Conservation (phyloP, 148 eudicot species). For the Euryodendron excelsum region DNA sequence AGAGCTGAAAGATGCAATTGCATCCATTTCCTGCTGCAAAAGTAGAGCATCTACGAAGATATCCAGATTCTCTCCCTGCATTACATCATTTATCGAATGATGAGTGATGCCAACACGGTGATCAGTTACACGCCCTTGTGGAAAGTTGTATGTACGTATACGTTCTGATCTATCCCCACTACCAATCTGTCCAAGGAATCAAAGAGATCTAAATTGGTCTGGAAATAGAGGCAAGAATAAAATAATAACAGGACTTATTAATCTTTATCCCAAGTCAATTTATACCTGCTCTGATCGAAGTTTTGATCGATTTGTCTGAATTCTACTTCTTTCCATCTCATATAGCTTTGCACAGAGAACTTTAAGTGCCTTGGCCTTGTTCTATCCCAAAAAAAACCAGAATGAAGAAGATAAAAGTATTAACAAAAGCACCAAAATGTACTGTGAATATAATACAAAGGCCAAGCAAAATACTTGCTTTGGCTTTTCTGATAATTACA, state of each 20-base stretch:
- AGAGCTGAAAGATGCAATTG: slow-evolving; percentile 67
- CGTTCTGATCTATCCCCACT: slow-evolving; percentile 98
- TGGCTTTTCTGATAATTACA: not conserved
- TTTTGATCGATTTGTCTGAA: slow-evolving; percentile 55
- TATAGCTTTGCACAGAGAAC: slow-evolving; percentile 83
- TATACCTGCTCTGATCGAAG: slow-evolving; percentile 83
- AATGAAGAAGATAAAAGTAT: not conserved
- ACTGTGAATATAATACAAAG: not conserved
- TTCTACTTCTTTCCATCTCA: slow-evolving; percentile 77
- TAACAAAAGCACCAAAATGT: not conserved
- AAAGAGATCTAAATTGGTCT: not conserved
- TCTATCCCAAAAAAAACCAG: slow-evolving; percentile 37
- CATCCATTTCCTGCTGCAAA: slow-evolving; percentile 84
- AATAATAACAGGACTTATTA: not conserved
- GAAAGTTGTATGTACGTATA: slow-evolving; percentile 95
- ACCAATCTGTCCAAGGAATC: slow-evolving; percentile 55
- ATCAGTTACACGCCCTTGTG: slow-evolving; percentile 96
- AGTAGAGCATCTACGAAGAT: slow-evolving; percentile 77
- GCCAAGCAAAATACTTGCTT: slow-evolving; percentile 5
- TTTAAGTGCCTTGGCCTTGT: slow-evolving; percentile 91
- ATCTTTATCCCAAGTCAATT: not conserved
- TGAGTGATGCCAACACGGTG: slow-evolving; percentile 88
- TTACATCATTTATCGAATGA: slow-evolving; percentile 66
- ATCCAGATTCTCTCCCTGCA: slow-evolving; percentile 83
- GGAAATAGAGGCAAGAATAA: not conserved